Base-by-base conservation (phyloP, 306 rosid species). In the Prosopis cineraria region DNA sequence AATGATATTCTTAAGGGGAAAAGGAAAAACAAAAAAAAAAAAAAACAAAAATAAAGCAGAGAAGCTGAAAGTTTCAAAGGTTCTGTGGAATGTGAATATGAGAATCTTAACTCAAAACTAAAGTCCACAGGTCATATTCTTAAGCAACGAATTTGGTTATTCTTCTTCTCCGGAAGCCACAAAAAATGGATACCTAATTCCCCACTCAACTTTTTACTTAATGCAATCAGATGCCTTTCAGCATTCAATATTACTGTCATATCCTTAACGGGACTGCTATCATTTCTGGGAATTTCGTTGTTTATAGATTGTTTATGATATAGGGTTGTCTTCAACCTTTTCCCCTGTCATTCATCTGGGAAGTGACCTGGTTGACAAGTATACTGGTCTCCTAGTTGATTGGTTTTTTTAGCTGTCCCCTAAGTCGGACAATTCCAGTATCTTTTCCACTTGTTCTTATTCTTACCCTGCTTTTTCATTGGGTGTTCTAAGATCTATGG, bases 121-220 rank as follows among this genome's bases (percentile, higher is more conserved):
- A 87, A 86, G 92, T 76, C 90, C 77, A 80, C 74, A 80, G 81
- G 84, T 89, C 82, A 86, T 87, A 93, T 91, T 91, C 96, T 90
- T 86, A 89, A 90, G 94, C 81, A 93, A 94, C 88, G 97, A 88
- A 90, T 90, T 68, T 77, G 24, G 81, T 87, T 89, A 84, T 94
- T 89, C 87, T 84, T 86, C 91, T 88, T 81, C 78, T 75, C 69
- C 78, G 48, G 81, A 90, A 78, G 89, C 93, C 98, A 94, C 97
- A 82, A 90, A 92, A 92, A 89, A 92, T 90, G 97, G 98, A 92
- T 94, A 89, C 98, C 68, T 79, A 81, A 85, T 86, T 86, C 94
- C 90, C 89, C 91, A 88, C 87, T 83, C 85, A 84, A 48, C 88
- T 63, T 78, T 85, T 81, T 84, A n/a, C 82, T 87, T 82, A 82